Evolutionary conservation across 2,329 filamentous ascomycete species (phyloP).

Genomic region (Epichloe bromicola): DNA sequence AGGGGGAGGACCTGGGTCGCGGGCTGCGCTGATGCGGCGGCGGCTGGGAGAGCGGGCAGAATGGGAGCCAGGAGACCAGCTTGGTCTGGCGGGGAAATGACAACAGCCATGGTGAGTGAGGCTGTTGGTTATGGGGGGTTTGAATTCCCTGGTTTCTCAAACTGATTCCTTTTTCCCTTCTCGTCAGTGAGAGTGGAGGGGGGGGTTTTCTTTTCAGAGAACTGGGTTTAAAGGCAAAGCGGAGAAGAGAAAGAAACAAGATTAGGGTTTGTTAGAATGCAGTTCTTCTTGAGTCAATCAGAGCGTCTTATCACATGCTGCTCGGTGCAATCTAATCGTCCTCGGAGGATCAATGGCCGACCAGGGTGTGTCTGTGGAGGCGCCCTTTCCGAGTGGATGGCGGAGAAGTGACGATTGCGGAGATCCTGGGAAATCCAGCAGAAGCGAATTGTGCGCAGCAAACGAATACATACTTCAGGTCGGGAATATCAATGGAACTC

Average conservation of each 20-base stretch:
- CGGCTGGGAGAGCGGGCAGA: slow-evolving; percentile 45
- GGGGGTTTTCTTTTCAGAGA: too few species aligned
- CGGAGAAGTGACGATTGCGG: too few species aligned
- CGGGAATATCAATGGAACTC: too few species aligned
- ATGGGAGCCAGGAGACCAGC: slow-evolving; percentile 39
- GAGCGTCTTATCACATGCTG: slow-evolving; percentile 1
- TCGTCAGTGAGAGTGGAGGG: too few species aligned
- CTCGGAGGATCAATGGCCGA: background rate
- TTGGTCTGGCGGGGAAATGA: slow-evolving; percentile 32
- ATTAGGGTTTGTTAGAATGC: too few species aligned
- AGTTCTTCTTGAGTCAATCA: too few species aligned
- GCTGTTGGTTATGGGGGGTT: background rate
- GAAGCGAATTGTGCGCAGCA: too few species aligned
- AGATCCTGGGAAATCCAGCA: too few species aligned
- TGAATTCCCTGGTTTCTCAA: background rate
- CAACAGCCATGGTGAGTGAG: slow-evolving; percentile 15
- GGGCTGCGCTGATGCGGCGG: slow-evolving; percentile 43
- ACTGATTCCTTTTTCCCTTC: too few species aligned
- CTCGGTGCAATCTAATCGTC: background rate
- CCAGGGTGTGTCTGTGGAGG: background rate
- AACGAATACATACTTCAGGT: too few species aligned
- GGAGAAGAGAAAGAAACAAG: too few species aligned
- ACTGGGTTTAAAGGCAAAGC: too few species aligned
- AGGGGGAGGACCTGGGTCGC: slow-evolving; percentile 41
- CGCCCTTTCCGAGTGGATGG: background rate